Evolutionary conservation across 1,284 basidiomycete species (phyloP), one percentile per base, ranked within the genome.

Genomic region (Ganoderma leucocontextum): DNA sequence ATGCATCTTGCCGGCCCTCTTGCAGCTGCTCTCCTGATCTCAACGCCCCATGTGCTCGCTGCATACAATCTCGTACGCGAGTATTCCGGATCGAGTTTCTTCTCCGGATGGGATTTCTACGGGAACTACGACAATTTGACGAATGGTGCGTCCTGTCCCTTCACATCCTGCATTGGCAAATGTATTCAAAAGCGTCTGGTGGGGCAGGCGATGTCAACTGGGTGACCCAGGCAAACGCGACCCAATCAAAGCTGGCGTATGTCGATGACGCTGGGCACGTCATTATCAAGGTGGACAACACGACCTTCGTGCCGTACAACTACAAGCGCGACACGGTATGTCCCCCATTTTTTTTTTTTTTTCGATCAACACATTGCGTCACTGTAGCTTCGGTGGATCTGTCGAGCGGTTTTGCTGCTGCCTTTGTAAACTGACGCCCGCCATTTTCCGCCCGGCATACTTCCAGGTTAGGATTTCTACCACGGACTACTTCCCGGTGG

Each of bases 261-360:
- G 79, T 90, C 63, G 87, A 87, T 70, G 70, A 66, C 65, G 82
- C 82, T 0, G 84, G 87, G 12, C 83, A 87, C 68, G 87, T 84
- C 6, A 86, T 92, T 70, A 81, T 91, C 73, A 86, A 82, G 71
- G 88, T 90, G 33, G 89, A 91, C 77, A 88, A 90, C 74, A 80
- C 79, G 29, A 82, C 82, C 36, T 81, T 82, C 65, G 87, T 90
- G 8, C 78, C 81, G 19, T 82, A 82, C 66, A 86, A 87, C 64
- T 75, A 89, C 62, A 87, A 88, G 78, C 82, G 90, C 10, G 85
- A 87, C 70, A 84, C 89, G 33, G 87, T 90, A 70, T 75, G 83
- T 60, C 58, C 22, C 25, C 47, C 52, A 41, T 59, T 15, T 41
- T 65, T 38, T 29, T 65, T 38, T 29, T 52, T 4, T 55, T 17